Evolutionary conservation across 2,329 filamentous ascomycete species (phyloP), one percentile per base, ranked within the genome.

Genomic region (Neofusicoccum sp.): DNA sequence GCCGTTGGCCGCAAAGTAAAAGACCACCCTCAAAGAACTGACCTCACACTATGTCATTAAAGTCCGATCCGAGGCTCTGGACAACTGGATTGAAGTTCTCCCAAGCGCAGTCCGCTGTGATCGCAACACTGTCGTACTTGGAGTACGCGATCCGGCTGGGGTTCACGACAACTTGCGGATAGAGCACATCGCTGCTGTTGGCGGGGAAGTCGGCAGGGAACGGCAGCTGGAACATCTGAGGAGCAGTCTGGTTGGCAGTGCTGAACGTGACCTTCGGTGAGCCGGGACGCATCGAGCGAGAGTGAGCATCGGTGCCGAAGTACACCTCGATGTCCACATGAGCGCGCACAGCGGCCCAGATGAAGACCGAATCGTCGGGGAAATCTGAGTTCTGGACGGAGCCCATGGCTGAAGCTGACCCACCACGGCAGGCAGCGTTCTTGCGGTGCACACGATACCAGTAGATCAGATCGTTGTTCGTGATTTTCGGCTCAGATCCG

Each of bases 391-490:
- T 76, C 60, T 69, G 68, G 3, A 56, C 41, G 12, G 31, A 16
- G 1, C 31, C 43, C 4, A 40, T 40, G 16, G 49, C 49, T 56
- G 75, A 69, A 3, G 28, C 51, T 3, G 69, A 66, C 54, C 73
- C 72, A 16, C 68, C 69, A 24, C 63, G 61, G 61, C 73, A 75
- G 51, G 67, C 41, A 11, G 70, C 69, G 4, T 63, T 65, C 63
- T 75, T 75, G 60, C 72, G 71, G 64, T 75, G 73, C 20, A 71
- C 66, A 62, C 73, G 71, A 64, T 75, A 73, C 73, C 73, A 76
- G 69, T 68, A 75, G 62, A 75, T 67, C 47, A 75, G 71, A 43
- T 73, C 70, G 61, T 75, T 73, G 65, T 67, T 64, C 53, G 68
- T 70, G 61, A 74, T 68, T 24, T 62, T 61, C 14, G 73, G 73